phyloP scores from a whole-genome alignment of 2,329 filamentous ascomycete genomes.

The Trichoderma polysporum region DNA sequence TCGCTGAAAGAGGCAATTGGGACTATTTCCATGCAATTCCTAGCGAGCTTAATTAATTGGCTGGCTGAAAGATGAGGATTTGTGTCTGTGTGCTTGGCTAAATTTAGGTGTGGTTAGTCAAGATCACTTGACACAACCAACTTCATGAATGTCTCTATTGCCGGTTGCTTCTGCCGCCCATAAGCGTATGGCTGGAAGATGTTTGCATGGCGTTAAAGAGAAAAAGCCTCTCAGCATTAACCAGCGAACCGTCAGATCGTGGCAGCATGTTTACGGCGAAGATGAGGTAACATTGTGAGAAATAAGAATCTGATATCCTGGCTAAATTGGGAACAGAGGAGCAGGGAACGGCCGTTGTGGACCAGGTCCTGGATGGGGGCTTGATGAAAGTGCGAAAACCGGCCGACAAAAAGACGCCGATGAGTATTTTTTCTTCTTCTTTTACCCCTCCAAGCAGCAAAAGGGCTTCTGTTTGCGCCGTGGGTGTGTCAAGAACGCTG shows the following conservation, averaged over 20 bases:
- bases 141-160: neutral
- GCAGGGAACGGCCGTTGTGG: neutral
- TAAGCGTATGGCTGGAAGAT: neutral
- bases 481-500: neutral
- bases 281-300: neutral
- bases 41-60: neutral
- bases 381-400: neutral
- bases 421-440: neutral
- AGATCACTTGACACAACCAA: neutral
- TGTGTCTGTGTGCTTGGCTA: neutral
- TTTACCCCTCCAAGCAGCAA: neutral
- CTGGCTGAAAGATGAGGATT: neutral
- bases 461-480: neutral
- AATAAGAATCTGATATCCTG: neutral
- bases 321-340: neutral
- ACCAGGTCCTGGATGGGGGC: neutral
- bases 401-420: neutral
- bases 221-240: neutral
- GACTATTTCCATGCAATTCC: constrained; percentile 5
- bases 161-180: no score
- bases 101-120: neutral
- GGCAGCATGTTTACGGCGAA: neutral
- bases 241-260: neutral
- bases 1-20: constrained; percentile 13
- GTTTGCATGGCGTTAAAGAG: neutral